Base-by-base conservation (phyloP, 495 filamentous ascomycete species). In the Apiosordaria backusii region DNA sequence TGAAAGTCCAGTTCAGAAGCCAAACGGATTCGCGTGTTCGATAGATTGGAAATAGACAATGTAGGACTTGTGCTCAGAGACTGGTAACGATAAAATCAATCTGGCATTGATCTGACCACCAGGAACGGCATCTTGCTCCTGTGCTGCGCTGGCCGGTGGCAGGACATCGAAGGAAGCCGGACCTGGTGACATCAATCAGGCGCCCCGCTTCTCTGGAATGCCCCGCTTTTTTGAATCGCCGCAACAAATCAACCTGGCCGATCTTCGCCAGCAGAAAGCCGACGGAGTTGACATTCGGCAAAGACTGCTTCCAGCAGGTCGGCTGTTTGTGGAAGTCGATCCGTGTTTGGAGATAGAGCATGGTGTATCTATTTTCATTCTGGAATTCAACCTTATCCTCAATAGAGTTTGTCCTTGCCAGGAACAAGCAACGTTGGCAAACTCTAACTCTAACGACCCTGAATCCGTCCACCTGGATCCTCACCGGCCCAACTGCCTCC, bases 101-200 rank as follows among this genome's bases (percentile, higher is more conserved):
- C 50, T 18, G 52, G 52, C 52, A 23, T 55, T 55, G 52, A 55
- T 19, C n/a, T 23, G 13, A 23, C 5, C n/a, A 3, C 52, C 9
- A 55, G n/a, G n/a, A 23, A 21, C n/a, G n/a, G 52, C 52, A 55
- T 55, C 52, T 23, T 55, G 52, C 10, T 21, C 3, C n/a, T 55
- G n/a, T 4, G 52, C 18, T 55, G 52, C 18, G 22, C 52, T 55
- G 52, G 52, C 52, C 21, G 9, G 52, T 55, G 52, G 52, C 52
- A 55, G 52, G 40, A 6, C 40, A 50, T 55, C 9, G 7, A 55
- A 21, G 50, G 50, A 22, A 55, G n/a, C 52, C n/a, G 52, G 52
- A 7, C 52, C n/a, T 55, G 52, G 52, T 55, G 52, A 55, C 52
- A 55, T 55, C 35, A 45, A 45, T 45, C 52, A 55, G 52, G 52